Conservation (phyloP, 2,329 filamentous ascomycete species). For the Pseudopyrenochaeta lycopersici region DNA sequence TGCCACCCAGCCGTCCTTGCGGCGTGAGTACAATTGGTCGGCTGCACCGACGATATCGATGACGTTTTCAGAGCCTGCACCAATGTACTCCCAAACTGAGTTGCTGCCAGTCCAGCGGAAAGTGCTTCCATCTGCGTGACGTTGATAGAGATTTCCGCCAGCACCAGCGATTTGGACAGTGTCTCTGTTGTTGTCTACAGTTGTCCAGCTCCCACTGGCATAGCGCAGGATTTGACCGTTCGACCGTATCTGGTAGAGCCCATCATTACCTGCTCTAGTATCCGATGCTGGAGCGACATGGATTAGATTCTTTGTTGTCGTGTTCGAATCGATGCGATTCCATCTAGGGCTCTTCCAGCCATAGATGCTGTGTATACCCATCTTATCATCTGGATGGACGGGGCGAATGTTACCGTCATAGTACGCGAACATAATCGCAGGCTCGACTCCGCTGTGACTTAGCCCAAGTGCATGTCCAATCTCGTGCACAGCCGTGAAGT, state of each 20-base stretch:
- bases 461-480: slow-evolving; percentile 41
- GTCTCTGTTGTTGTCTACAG: slow-evolving; percentile 34
- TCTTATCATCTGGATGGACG: slow-evolving; percentile 38
- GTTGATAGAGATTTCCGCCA: slow-evolving; percentile 33
- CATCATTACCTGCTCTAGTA: slow-evolving; percentile 19
- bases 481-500: slow-evolving; percentile 38
- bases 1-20: slow-evolving; percentile 40
- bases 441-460: slow-evolving; percentile 37
- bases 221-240: slow-evolving; percentile 35
- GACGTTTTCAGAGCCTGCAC: slow-evolving; percentile 27
- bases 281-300: slow-evolving; percentile 25
- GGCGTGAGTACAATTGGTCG: slow-evolving; percentile 37
- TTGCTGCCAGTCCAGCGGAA: slow-evolving; percentile 29
- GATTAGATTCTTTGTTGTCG: slow-evolving; percentile 22
- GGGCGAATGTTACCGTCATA: slow-evolving; percentile 31
- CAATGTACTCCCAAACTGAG: slow-evolving; percentile 33
- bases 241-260: slow-evolving; percentile 39
- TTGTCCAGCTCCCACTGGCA: slow-evolving; percentile 25
- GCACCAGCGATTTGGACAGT: slow-evolving; percentile 39
- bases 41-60: slow-evolving; percentile 37
- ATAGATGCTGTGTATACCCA: slow-evolving; percentile 37
- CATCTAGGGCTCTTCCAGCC: slow-evolving; percentile 40
- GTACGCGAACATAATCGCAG: slow-evolving; percentile 41
- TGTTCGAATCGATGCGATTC: slow-evolving; percentile 31
- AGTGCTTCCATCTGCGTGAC: slow-evolving; percentile 36